Percentiles rank a stretch among this genome's conserved stretches.
Conservation (phyloP, 2,329 filamentous ascomycete species). For the Sphaceloma murrayae region DNA sequence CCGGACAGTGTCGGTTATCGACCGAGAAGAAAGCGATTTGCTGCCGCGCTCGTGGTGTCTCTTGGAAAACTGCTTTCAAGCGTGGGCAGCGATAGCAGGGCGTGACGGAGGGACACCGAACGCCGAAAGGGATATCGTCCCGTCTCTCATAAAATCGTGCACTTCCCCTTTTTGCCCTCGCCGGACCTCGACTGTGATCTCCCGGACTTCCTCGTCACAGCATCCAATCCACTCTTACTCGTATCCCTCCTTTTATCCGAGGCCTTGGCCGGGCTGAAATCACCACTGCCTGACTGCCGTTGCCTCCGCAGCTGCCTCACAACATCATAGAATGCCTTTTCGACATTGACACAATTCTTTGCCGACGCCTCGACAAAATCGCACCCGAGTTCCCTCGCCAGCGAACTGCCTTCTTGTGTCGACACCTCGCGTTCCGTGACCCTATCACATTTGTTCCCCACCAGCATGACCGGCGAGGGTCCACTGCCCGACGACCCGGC, state of each 20-base stretch:
- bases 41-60: too few relatives aligned
- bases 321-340: slow-evolving; percentile 97
- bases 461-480: slow-evolving; percentile 83
- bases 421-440: slow-evolving; percentile 94
- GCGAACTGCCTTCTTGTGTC: slow-evolving; percentile 85
- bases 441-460: slow-evolving; percentile 96
- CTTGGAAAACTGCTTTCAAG: too few relatives aligned
- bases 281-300: slow-evolving; percentile 33
- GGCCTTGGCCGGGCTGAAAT: slow-evolving; percentile 6
- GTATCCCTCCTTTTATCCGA: slow-evolving; percentile 13
- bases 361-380: slow-evolving; percentile 96
- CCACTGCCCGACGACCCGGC: slow-evolving; percentile 62
- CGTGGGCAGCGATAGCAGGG: too few relatives aligned
- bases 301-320: slow-evolving; percentile 82
- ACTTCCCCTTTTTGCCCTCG: slow-evolving; percentile 13
- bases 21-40: too few relatives aligned
- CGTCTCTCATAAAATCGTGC: slow-evolving; percentile 15
- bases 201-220: slow-evolving; percentile 7
- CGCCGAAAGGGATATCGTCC: neutral
- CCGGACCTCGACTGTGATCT: slow-evolving; percentile 13
- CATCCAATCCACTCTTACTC: slow-evolving; percentile 14
- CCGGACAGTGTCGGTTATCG: too few relatives aligned
- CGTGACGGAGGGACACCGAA: too few relatives aligned
- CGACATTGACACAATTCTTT: slow-evolving; percentile 96
- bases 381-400: slow-evolving; percentile 85